phyloP scores from a whole-genome alignment of 257 asterid species.

The Plectranthus barbatus region DNA sequence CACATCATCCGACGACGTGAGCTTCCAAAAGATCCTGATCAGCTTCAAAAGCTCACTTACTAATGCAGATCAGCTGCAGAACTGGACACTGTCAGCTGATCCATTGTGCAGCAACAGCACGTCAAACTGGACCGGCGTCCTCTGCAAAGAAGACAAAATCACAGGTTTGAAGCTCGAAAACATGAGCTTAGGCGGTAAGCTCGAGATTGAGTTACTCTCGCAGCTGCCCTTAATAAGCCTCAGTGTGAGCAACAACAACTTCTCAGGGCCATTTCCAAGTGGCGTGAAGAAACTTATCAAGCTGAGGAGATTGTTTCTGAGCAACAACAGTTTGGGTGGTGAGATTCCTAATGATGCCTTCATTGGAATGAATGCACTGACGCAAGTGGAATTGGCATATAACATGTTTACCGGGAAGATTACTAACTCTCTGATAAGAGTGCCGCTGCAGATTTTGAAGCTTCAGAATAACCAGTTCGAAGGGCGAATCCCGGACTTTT shows the following conservation, averaged over 20 bases:
- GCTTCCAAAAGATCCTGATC: conserved; percentile 22
- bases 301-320: conserved; percentile 45
- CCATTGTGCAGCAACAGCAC: conserved; percentile 23
- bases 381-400: conserved; percentile 33
- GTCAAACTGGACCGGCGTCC: conserved; percentile 35
- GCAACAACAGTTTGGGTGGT: conserved; percentile 49
- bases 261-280: conserved; percentile 41
- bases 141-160: conserved; percentile 27
- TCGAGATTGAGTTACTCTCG: conserved; percentile 27
- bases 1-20: conserved; percentile 10
- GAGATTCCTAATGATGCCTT: conserved; percentile 39
- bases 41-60: conserved; percentile 40
- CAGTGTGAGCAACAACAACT: conserved; percentile 45
- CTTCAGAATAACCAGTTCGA: conserved; percentile 47
- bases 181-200: conserved; percentile 36
- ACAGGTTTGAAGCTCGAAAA: conserved; percentile 34
- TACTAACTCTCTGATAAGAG: conserved; percentile 37
- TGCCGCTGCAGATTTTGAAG: conserved; percentile 37
- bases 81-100: conserved; percentile 26
- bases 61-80: conserved; percentile 26
- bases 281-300: conserved; percentile 25
- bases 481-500: conserved; percentile 54
- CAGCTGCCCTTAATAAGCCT: conserved; percentile 24
- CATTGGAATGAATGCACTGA: conserved; percentile 34
- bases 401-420: conserved; percentile 39